phyloP scores from a whole-genome alignment of 257 asterid species.

The Cynanchum wilfordii region DNA sequence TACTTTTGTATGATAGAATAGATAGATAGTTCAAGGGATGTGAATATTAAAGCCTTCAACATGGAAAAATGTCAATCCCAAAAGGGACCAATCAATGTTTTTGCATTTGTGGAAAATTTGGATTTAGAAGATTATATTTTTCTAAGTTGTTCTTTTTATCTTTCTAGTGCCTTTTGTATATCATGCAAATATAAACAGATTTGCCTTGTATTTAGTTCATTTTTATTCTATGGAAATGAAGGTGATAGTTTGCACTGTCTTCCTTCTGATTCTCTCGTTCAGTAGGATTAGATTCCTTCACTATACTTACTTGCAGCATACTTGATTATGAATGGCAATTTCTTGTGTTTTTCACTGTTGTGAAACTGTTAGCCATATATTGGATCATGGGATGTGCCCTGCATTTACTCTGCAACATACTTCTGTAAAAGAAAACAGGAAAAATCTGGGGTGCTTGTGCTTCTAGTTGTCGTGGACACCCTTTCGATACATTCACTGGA shows the following conservation, averaged over 20 bases:
- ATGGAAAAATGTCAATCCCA: conserved; percentile 16
- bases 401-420: not conserved
- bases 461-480: not conserved
- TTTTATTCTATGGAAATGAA: not conserved
- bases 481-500: not conserved
- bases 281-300: not conserved
- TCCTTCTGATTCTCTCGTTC: not conserved
- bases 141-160: conserved; percentile 3
- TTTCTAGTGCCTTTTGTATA: not conserved
- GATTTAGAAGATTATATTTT: conserved; percentile 8
- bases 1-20: conserved; percentile 20
- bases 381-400: not conserved
- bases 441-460: not conserved
- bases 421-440: not conserved
- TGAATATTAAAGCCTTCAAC: conserved; percentile 32
- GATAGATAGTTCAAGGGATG: conserved; percentile 24
- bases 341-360: not conserved
- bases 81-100: conserved; percentile 19
- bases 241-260: not conserved
- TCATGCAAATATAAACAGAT: not conserved
- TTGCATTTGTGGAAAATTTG: conserved; percentile 11
- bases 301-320: not conserved
- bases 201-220: conserved; percentile 2
- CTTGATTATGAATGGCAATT: not conserved
- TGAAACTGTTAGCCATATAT: not conserved